These are phyloP conservation scores for Amniculicola lignicola DNA, from an alignment of 495 filamentous ascomycete genomes.

Conservation along the genomic window DNA sequence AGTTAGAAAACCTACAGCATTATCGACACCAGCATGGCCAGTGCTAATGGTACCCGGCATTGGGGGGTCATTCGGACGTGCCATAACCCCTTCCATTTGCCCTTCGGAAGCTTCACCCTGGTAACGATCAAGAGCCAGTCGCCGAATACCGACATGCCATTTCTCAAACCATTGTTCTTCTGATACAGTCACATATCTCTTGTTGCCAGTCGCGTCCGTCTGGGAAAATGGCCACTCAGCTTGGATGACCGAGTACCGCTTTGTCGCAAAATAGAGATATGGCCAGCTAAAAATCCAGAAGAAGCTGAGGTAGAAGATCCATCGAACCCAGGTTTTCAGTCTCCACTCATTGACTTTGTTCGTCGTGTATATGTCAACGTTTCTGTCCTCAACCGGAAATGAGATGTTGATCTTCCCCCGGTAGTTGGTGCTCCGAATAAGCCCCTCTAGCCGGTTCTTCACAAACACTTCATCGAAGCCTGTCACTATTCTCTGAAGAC, in stretches of 20 bases:
- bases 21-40: slow-evolving; percentile 34
- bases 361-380: slow-evolving; percentile 54
- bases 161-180: slow-evolving; percentile 34
- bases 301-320: slow-evolving; percentile 59
- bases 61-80: slow-evolving; percentile 22
- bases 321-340: slow-evolving; percentile 53
- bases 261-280: slow-evolving; percentile 58
- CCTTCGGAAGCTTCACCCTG: slow-evolving; percentile 28
- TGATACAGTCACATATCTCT: slow-evolving; percentile 42
- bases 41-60: slow-evolving; percentile 31
- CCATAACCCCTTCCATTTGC: slow-evolving; percentile 22
- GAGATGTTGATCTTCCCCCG: slow-evolving; percentile 51
- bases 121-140: slow-evolving; percentile 30
- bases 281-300: slow-evolving; percentile 64
- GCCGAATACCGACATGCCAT: slow-evolving; percentile 31
- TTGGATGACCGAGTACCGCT: slow-evolving; percentile 56
- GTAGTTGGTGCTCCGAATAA: slow-evolving; percentile 60
- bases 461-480: slow-evolving; percentile 52
- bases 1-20: slow-evolving; percentile 29
- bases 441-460: slow-evolving; percentile 43
- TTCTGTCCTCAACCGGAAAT: slow-evolving; percentile 50
- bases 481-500: slow-evolving; percentile 48
- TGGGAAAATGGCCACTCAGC: slow-evolving; percentile 53
- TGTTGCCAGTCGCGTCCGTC: slow-evolving; percentile 30
- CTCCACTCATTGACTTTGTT: slow-evolving; percentile 57